These are phyloP conservation scores for Thyridium curvatum DNA, from an alignment of 2,329 filamentous ascomycete genomes.

Conservation along the genomic window DNA sequence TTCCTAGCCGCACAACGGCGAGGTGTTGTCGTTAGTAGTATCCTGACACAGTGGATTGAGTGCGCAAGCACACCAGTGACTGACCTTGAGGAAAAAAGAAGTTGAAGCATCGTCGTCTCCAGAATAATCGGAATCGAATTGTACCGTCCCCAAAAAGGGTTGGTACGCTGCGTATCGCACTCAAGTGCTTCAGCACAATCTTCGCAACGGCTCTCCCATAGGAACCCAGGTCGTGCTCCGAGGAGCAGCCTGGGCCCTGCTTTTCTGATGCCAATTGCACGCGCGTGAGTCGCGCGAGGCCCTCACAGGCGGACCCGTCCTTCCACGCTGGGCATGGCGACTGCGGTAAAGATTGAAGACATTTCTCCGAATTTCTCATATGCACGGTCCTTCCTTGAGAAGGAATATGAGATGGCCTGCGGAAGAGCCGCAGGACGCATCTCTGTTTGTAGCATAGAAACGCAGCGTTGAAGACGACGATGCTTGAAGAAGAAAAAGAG, in stretches of 20 bases:
- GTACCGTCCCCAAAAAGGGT: slow-evolving; percentile 7
- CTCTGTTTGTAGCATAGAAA: slow-evolving; percentile 79
- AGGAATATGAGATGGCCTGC: slow-evolving; percentile 19
- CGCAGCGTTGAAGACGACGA: slow-evolving; percentile 78
- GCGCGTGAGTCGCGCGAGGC: slow-evolving; percentile 12
- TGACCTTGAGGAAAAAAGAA: slow-evolving; percentile 11
- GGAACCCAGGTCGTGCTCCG: slow-evolving; percentile 5
- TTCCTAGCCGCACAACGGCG: too few species aligned
- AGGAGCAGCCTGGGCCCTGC: slow-evolving; percentile 9
- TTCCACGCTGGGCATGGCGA: slow-evolving; percentile 2
- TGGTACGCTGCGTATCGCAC: slow-evolving; percentile 15
- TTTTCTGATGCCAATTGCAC: slow-evolving; percentile 17
- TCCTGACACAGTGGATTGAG: background rate
- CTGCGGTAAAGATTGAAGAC: slow-evolving; percentile 5
- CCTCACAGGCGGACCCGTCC: slow-evolving; percentile 12
- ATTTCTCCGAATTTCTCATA: slow-evolving; percentile 60
- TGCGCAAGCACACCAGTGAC: slow-evolving; percentile 1
- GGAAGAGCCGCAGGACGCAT: slow-evolving; percentile 16
- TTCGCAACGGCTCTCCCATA: slow-evolving; percentile 17
- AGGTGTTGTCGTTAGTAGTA: background rate
- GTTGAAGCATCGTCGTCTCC: slow-evolving; percentile 13
- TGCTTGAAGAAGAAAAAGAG: slow-evolving; percentile 29
- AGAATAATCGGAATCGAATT: slow-evolving; percentile 16
- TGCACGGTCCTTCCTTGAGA: too few species aligned
- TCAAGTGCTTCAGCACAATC: slow-evolving; percentile 14